A percentile compares a stretch with the other conserved stretches of the same genome.
Conservation (phyloP, 139 green algal species). For the Haematococcus lacustris region DNA sequence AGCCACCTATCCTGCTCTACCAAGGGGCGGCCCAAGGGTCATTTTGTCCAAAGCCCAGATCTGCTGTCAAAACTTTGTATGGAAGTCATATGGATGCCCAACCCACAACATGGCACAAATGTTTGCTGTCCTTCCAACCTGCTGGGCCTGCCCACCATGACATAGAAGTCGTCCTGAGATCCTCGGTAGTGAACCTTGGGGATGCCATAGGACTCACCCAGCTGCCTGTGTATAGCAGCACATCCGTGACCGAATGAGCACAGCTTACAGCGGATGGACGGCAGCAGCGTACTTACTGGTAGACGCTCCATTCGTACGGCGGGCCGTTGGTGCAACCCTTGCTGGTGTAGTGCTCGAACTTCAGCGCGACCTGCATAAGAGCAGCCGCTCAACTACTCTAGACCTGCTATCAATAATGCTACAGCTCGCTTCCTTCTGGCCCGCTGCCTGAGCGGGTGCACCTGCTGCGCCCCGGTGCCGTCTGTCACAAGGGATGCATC, state of each 20-base stretch:
- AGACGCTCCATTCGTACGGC: constrained; percentile 98
- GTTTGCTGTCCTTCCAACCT: too few relatives aligned
- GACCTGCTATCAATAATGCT: too few relatives aligned
- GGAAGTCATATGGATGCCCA: too few relatives aligned
- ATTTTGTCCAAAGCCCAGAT: too few relatives aligned
- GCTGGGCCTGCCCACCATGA: constrained; percentile 78
- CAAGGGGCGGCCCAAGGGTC: background rate
- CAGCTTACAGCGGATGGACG: background rate
- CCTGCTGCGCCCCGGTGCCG: constrained; percentile 8
- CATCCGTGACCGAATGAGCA: background rate
- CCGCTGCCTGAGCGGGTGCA: too few relatives aligned
- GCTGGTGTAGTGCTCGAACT: constrained; percentile 95
- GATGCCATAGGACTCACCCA: constrained; percentile 80
- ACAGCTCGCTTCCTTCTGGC: too few relatives aligned
- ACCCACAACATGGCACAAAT: too few relatives aligned
- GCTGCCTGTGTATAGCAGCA: constrained; percentile 36
- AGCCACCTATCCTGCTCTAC: background rate
- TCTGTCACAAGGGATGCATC: constrained; percentile 6
- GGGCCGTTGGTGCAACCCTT: constrained; percentile 97
- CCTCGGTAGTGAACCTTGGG: constrained; percentile 97
- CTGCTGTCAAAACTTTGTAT: too few relatives aligned
- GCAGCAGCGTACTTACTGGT: constrained; percentile 65
- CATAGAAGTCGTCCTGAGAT: constrained; percentile 94
- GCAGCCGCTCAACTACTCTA: too few relatives aligned
- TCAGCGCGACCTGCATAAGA: constrained; percentile 88